These are phyloP conservation scores for Moesziomyces parantarcticus DNA, from an alignment of 1,284 basidiomycete genomes.

Conservation along the genomic window DNA sequence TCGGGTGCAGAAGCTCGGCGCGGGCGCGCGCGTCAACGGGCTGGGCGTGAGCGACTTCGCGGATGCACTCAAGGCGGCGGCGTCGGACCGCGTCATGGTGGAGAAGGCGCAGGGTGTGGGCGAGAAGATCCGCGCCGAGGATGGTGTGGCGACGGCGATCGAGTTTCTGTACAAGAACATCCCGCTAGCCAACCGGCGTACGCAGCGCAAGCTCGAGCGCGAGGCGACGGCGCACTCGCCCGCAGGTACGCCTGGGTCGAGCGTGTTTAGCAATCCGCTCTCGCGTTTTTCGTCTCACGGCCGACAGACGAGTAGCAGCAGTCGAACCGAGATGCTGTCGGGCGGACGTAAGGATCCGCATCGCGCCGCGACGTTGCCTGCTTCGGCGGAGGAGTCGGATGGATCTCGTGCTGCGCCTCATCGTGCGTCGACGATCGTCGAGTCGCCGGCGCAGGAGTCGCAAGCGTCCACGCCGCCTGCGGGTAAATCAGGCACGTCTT, in stretches of 20 bases:
- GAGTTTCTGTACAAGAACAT: constrained; percentile 57
- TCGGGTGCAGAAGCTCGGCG: constrained; percentile 56
- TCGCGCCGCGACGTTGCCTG: constrained; percentile 15
- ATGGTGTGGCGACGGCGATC: constrained; percentile 57
- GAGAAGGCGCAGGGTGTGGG: constrained; percentile 60
- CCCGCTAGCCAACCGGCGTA: constrained; percentile 28
- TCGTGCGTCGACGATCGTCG: constrained; percentile 9
- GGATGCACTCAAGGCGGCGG: constrained; percentile 48
- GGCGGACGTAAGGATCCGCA: constrained; percentile 1
- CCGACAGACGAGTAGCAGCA: constrained; percentile 8
- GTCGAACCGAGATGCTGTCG: not conserved
- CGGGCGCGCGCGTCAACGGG: constrained; percentile 47
- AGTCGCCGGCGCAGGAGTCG: constrained; percentile 9
- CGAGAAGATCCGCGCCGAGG: constrained; percentile 54
- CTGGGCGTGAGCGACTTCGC: constrained; percentile 32
- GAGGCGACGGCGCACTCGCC: constrained; percentile 16
- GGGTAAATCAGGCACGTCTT: not conserved
- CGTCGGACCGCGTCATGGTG: constrained; percentile 53
- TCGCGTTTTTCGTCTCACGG: constrained; percentile 14
- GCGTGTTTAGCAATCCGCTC: constrained; percentile 12
- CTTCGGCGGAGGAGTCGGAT: not conserved
- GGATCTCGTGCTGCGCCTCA: not conserved
- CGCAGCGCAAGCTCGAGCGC: constrained; percentile 27
- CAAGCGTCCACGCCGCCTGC: not conserved
- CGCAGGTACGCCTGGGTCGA: constrained; percentile 1